Base-by-base conservation (phyloP, 140 eudicot genomes). In the Anethum foeniculum region DNA sequence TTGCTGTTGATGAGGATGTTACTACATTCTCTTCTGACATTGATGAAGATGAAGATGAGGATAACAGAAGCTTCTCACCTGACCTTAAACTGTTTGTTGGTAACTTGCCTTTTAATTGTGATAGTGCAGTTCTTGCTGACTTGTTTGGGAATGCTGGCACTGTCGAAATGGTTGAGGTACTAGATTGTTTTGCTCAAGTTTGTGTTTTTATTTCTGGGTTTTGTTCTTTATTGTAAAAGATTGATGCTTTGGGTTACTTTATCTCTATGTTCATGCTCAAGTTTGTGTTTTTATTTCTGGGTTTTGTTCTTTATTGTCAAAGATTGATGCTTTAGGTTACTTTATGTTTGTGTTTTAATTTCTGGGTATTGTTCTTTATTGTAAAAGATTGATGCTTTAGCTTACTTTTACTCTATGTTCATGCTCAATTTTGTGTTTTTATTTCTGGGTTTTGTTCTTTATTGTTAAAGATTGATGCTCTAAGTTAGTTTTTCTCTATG, bases 151-250 rank as follows among this genome's bases (percentile, higher is more conserved):
- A 49, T 32, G 99, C 97, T 72, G 99, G 99, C 23, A 90, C 86
- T 80, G 99, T 95, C 68, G 91, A 92, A 85, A 95, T 91, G 97
- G 99, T 92, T 85, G 99, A 95, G 98, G 99, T 95, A 83, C 67
- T 48, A 6, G 4, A 1, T 64, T 44, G 12, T 41, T 73, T 0
- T 23, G 46, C 60, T n/a, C 34, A 13, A 48, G 30, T 49, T 52
- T 44, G 5, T 18, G 0, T 23, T 25, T 77, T 27, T 48, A n/a
- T 30, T 47, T 47, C 11, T 28, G 64, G 38, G 58, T 32, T 54
- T 32, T 62, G 69, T 62, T 9, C 5, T 11, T 56, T 56, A 8
- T 56, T 21, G n/a, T 23, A 1, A 56, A 56, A 56, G 65, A 23
- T 56, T 56, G 28, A 56, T 56, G 65, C 65, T 41, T 41, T 41